phyloP scores from a whole-genome alignment of 1,139 yeast genomes.

The Yamadazyma oceani region DNA sequence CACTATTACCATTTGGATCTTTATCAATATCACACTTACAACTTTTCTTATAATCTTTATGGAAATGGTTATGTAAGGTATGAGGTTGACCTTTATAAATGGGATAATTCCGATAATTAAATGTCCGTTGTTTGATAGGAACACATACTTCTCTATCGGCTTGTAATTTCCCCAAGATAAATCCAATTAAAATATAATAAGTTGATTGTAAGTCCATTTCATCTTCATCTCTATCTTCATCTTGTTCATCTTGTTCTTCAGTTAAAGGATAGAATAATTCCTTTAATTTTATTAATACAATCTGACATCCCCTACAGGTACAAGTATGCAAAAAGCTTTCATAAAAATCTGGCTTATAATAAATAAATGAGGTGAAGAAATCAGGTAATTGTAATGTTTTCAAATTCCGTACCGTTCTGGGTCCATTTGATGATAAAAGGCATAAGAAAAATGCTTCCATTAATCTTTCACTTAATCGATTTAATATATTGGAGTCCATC shows the following conservation, averaged over 20 bases:
- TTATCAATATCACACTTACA: conserved; percentile 26
- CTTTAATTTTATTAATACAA: conserved; percentile 25
- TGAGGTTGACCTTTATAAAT: conserved; percentile 41
- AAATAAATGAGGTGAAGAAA: conserved; percentile 39
- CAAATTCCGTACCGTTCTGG: conserved; percentile 18
- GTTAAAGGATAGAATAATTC: conserved; percentile 25
- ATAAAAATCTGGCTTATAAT: conserved; percentile 40
- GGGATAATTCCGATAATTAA: conserved; percentile 29
- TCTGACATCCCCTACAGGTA: conserved; percentile 37
- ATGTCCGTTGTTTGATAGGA: conserved; percentile 33
- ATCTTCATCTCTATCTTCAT: conserved; percentile 11
- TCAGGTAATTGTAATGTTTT: conserved; percentile 36
- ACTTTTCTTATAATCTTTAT: conserved; percentile 11
- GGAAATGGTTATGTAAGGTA: conserved; percentile 36
- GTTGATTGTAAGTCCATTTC: conserved; percentile 29
- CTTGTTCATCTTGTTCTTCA: conserved; percentile 11
- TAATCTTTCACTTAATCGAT: conserved; percentile 34
- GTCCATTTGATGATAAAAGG: conserved; percentile 20
- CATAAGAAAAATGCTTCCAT: conserved; percentile 39
- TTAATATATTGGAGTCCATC: conserved; percentile 30
- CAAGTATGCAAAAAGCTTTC: conserved; percentile 40
- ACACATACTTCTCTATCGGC: conserved; percentile 41
- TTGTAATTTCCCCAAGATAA: conserved; percentile 37
- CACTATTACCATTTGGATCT: conserved; percentile 26
- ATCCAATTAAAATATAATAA: conserved; percentile 34